Evolutionary conservation across 1,284 basidiomycete genomes (phyloP).

Genomic region (Ceratobasidium sp.): DNA sequence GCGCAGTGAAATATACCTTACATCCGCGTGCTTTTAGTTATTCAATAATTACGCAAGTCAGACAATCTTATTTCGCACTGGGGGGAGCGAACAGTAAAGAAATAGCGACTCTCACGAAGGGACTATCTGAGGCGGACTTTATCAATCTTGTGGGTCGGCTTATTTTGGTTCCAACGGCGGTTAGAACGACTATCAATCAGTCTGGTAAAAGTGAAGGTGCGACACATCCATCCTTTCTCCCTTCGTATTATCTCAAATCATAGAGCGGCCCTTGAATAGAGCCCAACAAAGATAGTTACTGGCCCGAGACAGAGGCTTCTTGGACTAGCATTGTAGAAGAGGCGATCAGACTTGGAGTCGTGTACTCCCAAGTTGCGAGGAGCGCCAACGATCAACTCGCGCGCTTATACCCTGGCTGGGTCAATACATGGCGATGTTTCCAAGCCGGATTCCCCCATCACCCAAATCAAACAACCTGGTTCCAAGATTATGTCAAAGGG

Average conservation of each 20-base stretch:
- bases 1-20: neutral
- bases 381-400: neutral
- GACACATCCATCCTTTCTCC: too few species aligned
- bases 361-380: neutral
- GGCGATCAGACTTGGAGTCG: neutral
- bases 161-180: neutral
- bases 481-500: neutral
- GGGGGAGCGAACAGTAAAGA: neutral
- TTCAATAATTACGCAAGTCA: neutral
- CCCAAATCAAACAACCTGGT: neutral
- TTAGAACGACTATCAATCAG: neutral
- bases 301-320: neutral
- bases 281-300: neutral
- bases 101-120: neutral
- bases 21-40: neutral
- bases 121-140: neutral
- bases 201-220: neutral
- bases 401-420: neutral
- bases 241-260: neutral
- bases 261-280: neutral
- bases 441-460: neutral
- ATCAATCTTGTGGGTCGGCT: slow-evolving; percentile 7
- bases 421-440: slow-evolving; percentile 10
- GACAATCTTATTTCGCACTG: neutral
- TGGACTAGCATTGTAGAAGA: neutral